Conservation (phyloP, 495 filamentous ascomycete species). For the Aspergillus coremiiformis region DNA sequence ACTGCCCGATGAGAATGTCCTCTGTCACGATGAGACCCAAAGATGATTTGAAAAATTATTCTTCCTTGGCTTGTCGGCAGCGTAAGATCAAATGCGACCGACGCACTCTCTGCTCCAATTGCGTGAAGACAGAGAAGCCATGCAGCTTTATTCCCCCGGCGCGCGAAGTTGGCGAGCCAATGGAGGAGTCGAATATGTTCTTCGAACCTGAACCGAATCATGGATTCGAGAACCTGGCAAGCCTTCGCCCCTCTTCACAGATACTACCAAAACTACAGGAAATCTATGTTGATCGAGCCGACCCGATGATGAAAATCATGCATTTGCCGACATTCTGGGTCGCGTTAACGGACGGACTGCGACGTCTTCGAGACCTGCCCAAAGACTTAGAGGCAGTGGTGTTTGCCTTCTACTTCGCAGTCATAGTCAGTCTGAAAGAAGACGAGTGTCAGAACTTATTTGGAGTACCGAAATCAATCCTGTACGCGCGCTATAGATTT, state of each 20-base stretch:
- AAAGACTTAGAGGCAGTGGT: slow-evolving; percentile 54
- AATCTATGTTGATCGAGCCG: slow-evolving; percentile 38
- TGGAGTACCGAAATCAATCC: background rate
- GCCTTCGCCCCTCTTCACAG: slow-evolving; percentile 34
- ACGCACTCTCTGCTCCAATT: slow-evolving; percentile 26
- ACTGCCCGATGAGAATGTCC: background rate
- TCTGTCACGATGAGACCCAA: background rate
- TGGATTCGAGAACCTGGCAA: slow-evolving; percentile 14
- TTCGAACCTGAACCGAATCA: background rate
- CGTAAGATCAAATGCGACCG: slow-evolving; percentile 35
- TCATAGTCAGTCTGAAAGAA: slow-evolving; percentile 51
- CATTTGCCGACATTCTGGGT: slow-evolving; percentile 41
- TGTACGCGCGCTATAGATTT: slow-evolving; percentile 57
- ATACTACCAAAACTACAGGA: slow-evolving; percentile 36
- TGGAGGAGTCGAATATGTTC: background rate
- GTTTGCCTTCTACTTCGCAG: slow-evolving; percentile 66
- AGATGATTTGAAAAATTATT: background rate
- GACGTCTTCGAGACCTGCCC: slow-evolving; percentile 24
- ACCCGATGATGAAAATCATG: slow-evolving; percentile 43
- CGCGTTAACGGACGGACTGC: slow-evolving; percentile 18
- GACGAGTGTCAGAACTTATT: slow-evolving; percentile 14
- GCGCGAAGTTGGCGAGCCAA: background rate
- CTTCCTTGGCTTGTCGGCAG: slow-evolving; percentile 24
- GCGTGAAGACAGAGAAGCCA: slow-evolving; percentile 20
- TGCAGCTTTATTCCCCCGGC: slow-evolving; percentile 20